Percentiles rank a stretch among this genome's conserved stretches.
Conservation (phyloP, 768 basidiomycete species). For the Lactarius sp. region DNA sequence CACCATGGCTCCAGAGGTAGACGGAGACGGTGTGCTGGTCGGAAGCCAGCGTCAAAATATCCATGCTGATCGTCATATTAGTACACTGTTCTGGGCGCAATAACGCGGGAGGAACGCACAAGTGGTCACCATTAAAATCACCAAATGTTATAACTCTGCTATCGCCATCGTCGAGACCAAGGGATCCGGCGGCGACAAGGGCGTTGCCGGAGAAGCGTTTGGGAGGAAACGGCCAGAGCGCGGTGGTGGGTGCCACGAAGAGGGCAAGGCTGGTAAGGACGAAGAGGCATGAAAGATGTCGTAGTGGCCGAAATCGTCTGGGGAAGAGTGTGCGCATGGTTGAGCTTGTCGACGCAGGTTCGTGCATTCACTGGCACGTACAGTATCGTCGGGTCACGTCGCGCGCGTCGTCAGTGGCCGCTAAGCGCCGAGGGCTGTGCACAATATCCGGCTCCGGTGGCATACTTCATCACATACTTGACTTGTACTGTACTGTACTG, state of each 20-base stretch:
- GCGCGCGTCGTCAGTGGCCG: too few relatives aligned
- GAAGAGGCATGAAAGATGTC: constrained; percentile 17
- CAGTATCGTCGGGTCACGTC: too few relatives aligned
- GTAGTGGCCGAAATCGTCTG: constrained; percentile 13
- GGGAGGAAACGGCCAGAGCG: constrained; percentile 80
- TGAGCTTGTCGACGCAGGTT: neutral
- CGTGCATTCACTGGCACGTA: too few relatives aligned
- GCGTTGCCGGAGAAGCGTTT: constrained; percentile 82
- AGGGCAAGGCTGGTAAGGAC: constrained; percentile 1
- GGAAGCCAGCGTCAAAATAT: constrained; percentile 68
- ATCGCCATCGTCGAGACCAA: constrained; percentile 63
- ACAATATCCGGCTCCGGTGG: too few relatives aligned
- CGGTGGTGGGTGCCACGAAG: constrained; percentile 11
- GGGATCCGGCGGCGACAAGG: constrained; percentile 69
- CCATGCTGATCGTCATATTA: constrained; percentile 47
- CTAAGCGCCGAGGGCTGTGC: too few relatives aligned
- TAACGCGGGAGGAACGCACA: constrained; percentile 49
- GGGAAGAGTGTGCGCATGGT: constrained; percentile 9
- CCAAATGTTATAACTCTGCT: constrained; percentile 83
- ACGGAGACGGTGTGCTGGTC: constrained; percentile 75
- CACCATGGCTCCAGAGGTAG: constrained; percentile 80
- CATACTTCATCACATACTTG: neutral
- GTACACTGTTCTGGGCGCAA: neutral
- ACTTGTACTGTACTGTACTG: too few relatives aligned
- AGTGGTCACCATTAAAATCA: constrained; percentile 95